Base-by-base conservation (phyloP, 129 eudicot genomes). In the Artemisia annua region DNA sequence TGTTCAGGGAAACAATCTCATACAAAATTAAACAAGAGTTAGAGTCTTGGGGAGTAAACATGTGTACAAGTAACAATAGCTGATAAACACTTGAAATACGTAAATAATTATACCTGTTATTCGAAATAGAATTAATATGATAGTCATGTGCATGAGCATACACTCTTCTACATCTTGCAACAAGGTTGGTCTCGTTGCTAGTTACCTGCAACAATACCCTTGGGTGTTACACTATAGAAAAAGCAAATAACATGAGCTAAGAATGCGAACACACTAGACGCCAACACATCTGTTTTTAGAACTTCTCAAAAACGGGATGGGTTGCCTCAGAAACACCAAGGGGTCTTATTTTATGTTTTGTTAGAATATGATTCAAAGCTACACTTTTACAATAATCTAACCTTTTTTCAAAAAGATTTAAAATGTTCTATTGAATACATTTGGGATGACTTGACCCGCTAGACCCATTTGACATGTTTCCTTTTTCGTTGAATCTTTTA, bases 131-230 rank as follows among this genome's bases (percentile, higher is more conserved):
- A 79, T 94, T 94, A 73, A 94, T 88, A 76, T 94, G 99, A 75
- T 94, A 94, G 76, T 94, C 99, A 85, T 94, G 99, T 28, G 99
- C 99, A 88, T 94, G 97, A 55, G 98, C 98, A 83, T 94, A 94
- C 58, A 94, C 96, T 80, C 98, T 90, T 73, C 98, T 87, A 78
- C 99, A 94, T 80, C 96, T 82, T 60, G 99, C 96, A 76, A 86
- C 79, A 58, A 87, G 97, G 87, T 87, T 94, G 63, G 97, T 90
- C 81, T 94, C 99, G 14, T 83, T 82, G 87, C 91, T 84, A 48
- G 99, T 86, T 71, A 94, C 97, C 99, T 94, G 68, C 78, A 74
- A 56, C 11, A 65, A 43, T 10, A 77, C 56, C 75, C 14, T 71
- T 50, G 61, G 52, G 56, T 49, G 83, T 79, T 60, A 72, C 32